phyloP scores from a whole-genome alignment of 2,329 filamentous ascomycete genomes.

The Fusarium buxicola region DNA sequence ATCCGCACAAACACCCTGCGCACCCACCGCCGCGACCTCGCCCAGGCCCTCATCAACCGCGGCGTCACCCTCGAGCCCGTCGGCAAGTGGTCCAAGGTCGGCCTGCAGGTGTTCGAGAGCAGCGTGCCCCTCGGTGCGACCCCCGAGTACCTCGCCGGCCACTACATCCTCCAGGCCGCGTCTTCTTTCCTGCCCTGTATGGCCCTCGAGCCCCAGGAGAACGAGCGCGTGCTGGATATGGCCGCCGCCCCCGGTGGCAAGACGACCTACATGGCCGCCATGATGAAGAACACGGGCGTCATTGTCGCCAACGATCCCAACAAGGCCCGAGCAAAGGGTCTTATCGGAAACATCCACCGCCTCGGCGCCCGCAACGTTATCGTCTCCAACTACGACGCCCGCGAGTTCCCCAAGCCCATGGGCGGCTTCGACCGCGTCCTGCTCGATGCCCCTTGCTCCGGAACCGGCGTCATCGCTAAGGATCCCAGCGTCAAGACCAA shows the following conservation, averaged over 20 bases:
- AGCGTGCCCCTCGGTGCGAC: constrained; percentile 89
- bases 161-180: constrained; percentile 97
- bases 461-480: constrained; percentile 97
- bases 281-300: constrained; percentile 96
- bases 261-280: constrained; percentile 92
- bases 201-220: constrained; percentile 93
- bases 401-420: constrained; percentile 93
- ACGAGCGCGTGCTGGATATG: constrained; percentile 93
- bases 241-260: constrained; percentile 96
- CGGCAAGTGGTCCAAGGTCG: constrained; percentile 98
- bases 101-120: constrained; percentile 94
- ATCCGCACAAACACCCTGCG: constrained; percentile 97
- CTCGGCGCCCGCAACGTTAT: constrained; percentile 93
- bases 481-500: constrained; percentile 98
- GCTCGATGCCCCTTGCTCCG: constrained; percentile 94
- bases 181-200: constrained; percentile 98
- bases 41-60: constrained; percentile 93
- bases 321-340: constrained; percentile 92
- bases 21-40: constrained; percentile 80
- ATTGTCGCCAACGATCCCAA: constrained; percentile 98
- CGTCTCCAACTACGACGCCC: constrained; percentile 94
- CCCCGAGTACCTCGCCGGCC: constrained; percentile 94
- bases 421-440: constrained; percentile 96
- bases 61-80: constrained; percentile 96
- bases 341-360: constrained; percentile 98